Conservation (phyloP, 805 yeast genomes). For the Saturnispora besseyi region DNA sequence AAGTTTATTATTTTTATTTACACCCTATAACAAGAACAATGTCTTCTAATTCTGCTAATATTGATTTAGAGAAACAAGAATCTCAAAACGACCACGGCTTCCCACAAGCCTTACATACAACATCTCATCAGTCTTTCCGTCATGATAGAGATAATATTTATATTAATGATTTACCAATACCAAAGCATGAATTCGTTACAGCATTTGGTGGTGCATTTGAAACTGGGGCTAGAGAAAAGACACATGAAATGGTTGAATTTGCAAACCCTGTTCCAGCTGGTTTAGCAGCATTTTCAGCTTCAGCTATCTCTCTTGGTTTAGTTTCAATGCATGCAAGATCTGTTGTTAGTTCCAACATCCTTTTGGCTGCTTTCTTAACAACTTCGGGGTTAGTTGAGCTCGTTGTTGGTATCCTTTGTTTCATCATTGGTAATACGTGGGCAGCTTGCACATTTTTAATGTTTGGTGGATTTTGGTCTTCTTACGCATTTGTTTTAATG, state of each 20-base stretch:
- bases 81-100: background rate
- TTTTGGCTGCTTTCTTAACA: constrained; percentile 39
- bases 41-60: constrained; percentile 12
- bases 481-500: constrained; percentile 38
- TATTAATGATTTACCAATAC: constrained; percentile 35
- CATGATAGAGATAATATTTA: constrained; percentile 35
- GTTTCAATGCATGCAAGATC: constrained; percentile 38
- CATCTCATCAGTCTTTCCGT: constrained; percentile 23
- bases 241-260: constrained; percentile 20
- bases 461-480: constrained; percentile 49
- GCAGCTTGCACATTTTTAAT: constrained; percentile 44
- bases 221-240: constrained; percentile 30
- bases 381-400: constrained; percentile 43
- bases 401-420: constrained; percentile 44
- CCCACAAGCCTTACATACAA: constrained; percentile 9
- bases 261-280: constrained; percentile 50
- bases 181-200: constrained; percentile 45
- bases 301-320: constrained; percentile 41
- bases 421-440: constrained; percentile 45
- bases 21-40: background rate
- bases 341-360: constrained; percentile 34
- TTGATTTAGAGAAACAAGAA: constrained; percentile 22
- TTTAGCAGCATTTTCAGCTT: constrained; percentile 38
- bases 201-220: constrained; percentile 57
- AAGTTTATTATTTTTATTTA: too few relatives aligned